Evolutionary conservation across 2,329 filamentous ascomycete species (phyloP), one percentile per base, ranked within the genome.

Genomic region (Aspergillus sp.): DNA sequence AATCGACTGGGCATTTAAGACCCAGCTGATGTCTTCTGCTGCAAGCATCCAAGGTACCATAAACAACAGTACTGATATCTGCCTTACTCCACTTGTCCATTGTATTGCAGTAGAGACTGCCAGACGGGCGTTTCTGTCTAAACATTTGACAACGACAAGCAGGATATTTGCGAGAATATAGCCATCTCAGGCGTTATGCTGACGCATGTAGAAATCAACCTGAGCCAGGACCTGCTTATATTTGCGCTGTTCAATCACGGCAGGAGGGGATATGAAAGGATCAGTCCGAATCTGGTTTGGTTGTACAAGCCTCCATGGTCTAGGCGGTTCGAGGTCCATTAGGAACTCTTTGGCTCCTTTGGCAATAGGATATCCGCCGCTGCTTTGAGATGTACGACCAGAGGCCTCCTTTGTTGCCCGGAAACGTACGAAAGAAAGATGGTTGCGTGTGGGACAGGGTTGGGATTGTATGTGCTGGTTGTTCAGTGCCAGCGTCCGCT

Each of bases 181-280:
- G 4, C 53, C 46, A 41, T 51, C 34, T 32, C 46, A 33, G 6
- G 52, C 42, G 27, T 34, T 33, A 33, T 52, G 38, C 42, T 49
- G 47, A 29, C 47, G 41, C 52, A 53, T 53, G 34, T 54, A 53
- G 34, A 51, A 54, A 28, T 51, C 50, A 27, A 56, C 48, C 35
- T 50, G 48, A 4, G 50, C 42, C n/a, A 56, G 42, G 8, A 46
- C 47, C 8, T 32, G 30, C 30, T 32, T 32, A 9, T 32, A 32
- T 32, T 32, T 2, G 30, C 28, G 49, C 12, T 49, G 46, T 7
- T 43, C 26, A 8, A 7, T 9, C 8, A 30, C 2, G 36, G 49
- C 34, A 30, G 48, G 52, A 26, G 46, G 48, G 10, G 46, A 54
- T 6, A 26, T 46, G 29, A 53, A 49, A 10, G 45, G 46, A 5